Evolutionary conservation across 2,329 filamentous ascomycete species (phyloP), one percentile per base, ranked within the genome.

Genomic region (Orbilia javanica): DNA sequence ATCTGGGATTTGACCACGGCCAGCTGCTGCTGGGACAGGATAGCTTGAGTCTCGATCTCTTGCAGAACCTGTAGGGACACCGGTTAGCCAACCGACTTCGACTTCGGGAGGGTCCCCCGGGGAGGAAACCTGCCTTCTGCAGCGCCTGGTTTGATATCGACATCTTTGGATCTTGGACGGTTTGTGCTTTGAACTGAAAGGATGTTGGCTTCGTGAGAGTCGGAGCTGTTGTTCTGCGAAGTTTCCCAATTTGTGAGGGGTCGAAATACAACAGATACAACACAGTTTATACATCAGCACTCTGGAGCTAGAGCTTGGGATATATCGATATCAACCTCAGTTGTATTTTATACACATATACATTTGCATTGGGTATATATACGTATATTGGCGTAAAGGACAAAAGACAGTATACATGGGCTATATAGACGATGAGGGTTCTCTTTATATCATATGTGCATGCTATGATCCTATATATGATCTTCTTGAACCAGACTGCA

Each of bases 111-210:
- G 7, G n/a, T 15, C 36, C 11, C 25, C 20, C 34, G n/a, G 57
- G 36, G 50, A 22, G 42, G 10, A n/a, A n/a, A 60, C 85, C 79
- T 83, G 95, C 95, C 91, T 97, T 97, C 84, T 97, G 93, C 80
- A 98, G 87, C 75, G 94, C 94, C 86, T 97, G 93, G 83, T 96
- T 97, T 67, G 94, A 91, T 82, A 98, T 96, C 68, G 95, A 93
- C 95, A 98, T 97, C 64, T 82, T 88, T 82, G 74, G 57, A 98
- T 97, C 64, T 82, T 88, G 82, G 74, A 60, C 53, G 25, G 52
- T 64, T 44, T 44, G 73, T 63, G 4, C 8, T 75, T 57, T 52
- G 34, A 60, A 39, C 15, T 20, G 34, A 50, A 25, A n/a, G n/a
- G 31, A 53, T 48, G 57, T 27, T 42, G 53, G 29, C 52, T n/a